A percentile compares a stretch with the other conserved stretches of the same genome.
phyloP scores from a whole-genome alignment of 768 basidiomycete genomes.

The Amanita exitialis region DNA sequence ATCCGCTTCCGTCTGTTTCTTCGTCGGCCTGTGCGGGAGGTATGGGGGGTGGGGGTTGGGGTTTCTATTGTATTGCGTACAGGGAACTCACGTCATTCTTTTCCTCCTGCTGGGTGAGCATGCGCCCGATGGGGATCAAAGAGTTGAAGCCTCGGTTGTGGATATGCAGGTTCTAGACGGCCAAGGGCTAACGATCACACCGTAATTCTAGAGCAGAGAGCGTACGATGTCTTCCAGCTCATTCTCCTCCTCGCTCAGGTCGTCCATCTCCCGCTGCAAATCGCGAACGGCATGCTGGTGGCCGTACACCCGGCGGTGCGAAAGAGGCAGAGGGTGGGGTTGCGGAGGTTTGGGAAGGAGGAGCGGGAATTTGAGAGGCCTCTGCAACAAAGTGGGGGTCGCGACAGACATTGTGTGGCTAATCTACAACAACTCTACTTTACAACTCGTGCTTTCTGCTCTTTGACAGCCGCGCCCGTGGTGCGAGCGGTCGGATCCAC shows the following conservation, averaged over 20 bases:
- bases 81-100: slow-evolving; percentile 58
- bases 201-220: slow-evolving; percentile 1
- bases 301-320: slow-evolving; percentile 39
- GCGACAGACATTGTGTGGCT: slow-evolving; percentile 33
- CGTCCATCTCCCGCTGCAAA: slow-evolving; percentile 68
- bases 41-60: neutral
- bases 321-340: slow-evolving; percentile 52
- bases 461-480: slow-evolving; percentile 24
- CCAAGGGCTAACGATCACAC: too few relatives aligned
- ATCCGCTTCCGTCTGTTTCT: slow-evolving; percentile 37
- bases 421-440: too few relatives aligned
- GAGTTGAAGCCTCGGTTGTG: slow-evolving; percentile 58
- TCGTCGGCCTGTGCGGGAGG: slow-evolving; percentile 23
- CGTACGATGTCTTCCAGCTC: slow-evolving; percentile 71
- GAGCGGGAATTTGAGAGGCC: slow-evolving; percentile 49
- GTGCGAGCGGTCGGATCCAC: slow-evolving; percentile 71
- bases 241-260: slow-evolving; percentile 76
- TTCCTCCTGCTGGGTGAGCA: slow-evolving; percentile 69
- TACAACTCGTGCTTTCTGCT: slow-evolving; percentile 3
- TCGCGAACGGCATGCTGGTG: slow-evolving; percentile 57
- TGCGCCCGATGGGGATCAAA: slow-evolving; percentile 65
- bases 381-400: slow-evolving; percentile 67
- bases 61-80: too few relatives aligned
- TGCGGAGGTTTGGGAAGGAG: slow-evolving; percentile 60
- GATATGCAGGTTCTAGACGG: slow-evolving; percentile 41